Evolutionary conservation across 2,329 filamentous ascomycete genomes (phyloP), one percentile per base, ranked within the genome.

Genomic region (Pseudomassariella vexata): DNA sequence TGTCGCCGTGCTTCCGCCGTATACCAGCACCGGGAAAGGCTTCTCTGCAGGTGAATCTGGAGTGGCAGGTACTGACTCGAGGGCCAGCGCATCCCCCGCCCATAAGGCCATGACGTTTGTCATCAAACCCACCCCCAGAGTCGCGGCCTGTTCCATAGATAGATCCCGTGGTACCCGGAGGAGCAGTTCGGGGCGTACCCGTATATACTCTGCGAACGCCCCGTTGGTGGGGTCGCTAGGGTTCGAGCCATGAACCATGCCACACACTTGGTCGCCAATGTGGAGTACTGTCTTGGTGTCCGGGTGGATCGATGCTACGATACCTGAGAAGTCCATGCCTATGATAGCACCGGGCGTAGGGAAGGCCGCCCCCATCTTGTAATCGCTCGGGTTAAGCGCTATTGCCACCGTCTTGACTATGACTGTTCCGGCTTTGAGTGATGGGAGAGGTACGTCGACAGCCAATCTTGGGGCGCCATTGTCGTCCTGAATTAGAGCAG

Each of bases 351-450:
- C 65, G 1, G 54, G 47, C 2, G 49, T 47, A 2, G 50, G 39
- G 24, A 16, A 20, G 5, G 39, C 36, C 5, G 57, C 55, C 28
- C 70, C 47, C 38, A 67, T 62, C 44, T 73, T 73, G 68, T 68
- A 76, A 48, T 77, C 73, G 0, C 68, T 72, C 1, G 73, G 73
- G 43, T 76, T 76, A 27, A 76, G 47, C 3, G 68, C 73, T 1
- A 73, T 62, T 5, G 56, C 50, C n/a, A 37, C 48, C 15, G 47
- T 47, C 36, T 52, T 56, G 34, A 59, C 48, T 6, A 57, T n/a
- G n/a, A n/a, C n/a, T n/a, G n/a, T n/a, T n/a, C n/a, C n/a, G n/a
- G n/a, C n/a, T n/a, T n/a, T n/a, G n/a, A n/a, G n/a, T n/a, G n/a
- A n/a, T n/a, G n/a, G n/a, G n/a, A n/a, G n/a, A n/a, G n/a, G n/a